A percentile compares a stretch with the other conserved stretches of the same genome.
Conservation (phyloP, 306 rosid species). For the Cotoneaster glaucophyllus region DNA sequence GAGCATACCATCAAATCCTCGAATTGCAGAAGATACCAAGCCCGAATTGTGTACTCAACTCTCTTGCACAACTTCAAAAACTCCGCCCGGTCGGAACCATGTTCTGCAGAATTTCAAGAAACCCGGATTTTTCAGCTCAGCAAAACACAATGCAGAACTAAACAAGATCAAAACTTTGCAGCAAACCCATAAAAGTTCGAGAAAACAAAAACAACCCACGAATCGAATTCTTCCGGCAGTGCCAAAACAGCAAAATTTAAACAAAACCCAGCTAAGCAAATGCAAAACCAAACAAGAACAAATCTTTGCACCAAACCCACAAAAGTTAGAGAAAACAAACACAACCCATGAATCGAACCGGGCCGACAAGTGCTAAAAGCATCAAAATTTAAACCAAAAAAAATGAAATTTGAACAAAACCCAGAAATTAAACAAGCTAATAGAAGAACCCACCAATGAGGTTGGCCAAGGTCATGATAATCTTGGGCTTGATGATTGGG, state of each 20-base stretch:
- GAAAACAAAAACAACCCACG: no score
- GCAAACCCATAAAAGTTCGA: no score
- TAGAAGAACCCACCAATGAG: conserved; percentile 47
- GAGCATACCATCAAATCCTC: conserved; percentile 84
- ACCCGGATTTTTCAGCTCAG: background rate
- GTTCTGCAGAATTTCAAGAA: conserved; percentile 33
- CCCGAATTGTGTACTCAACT: conserved; percentile 79
- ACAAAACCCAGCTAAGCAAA: no score
- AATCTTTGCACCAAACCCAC: no score
- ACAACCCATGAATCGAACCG: background rate
- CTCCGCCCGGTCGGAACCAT: conserved; percentile 67
- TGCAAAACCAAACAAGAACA: no score
- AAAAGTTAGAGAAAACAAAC: no score
- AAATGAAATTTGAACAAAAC: background rate
- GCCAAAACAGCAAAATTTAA: no score
- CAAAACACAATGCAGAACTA: no score
- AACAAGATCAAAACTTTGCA: no score
- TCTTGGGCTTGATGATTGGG: conserved; percentile 68
- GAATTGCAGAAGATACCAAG: conserved; percentile 89
- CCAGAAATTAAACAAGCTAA: background rate
- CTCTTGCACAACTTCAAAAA: conserved; percentile 83
- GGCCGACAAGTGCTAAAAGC: background rate
- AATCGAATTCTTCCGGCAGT: background rate
- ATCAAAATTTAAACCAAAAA: background rate
- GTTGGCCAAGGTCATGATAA: conserved; percentile 65